phyloP scores from a whole-genome alignment of 1,284 basidiomycete species.

The Ceratobasidium sp. region DNA sequence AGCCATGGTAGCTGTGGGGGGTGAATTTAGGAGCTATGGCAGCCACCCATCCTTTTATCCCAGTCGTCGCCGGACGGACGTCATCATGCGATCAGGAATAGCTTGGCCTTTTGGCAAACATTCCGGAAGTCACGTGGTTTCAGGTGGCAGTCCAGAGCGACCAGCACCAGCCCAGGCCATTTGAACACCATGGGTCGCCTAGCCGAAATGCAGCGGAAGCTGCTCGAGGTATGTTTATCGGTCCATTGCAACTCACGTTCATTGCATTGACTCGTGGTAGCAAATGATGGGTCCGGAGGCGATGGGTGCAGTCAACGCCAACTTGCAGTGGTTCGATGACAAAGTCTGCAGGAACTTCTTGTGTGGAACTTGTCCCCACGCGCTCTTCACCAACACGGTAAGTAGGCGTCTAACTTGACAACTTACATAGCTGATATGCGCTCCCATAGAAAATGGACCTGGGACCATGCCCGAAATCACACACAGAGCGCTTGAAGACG shows the following conservation, averaged over 20 bases:
- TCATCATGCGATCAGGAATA: slow-evolving; percentile 4
- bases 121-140: neutral
- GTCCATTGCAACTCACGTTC: slow-evolving; percentile 28
- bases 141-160: neutral
- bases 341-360: slow-evolving; percentile 99
- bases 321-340: slow-evolving; percentile 94
- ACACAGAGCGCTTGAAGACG: slow-evolving; percentile 92
- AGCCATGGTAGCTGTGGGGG: slow-evolving; percentile 16
- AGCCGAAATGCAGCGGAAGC: slow-evolving; percentile 92
- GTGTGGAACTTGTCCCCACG: slow-evolving; percentile 97
- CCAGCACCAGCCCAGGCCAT: neutral
- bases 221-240: slow-evolving; percentile 71
- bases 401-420: slow-evolving; percentile 50
- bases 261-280: slow-evolving; percentile 53
- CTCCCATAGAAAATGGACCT: slow-evolving; percentile 95
- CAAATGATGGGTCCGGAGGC: slow-evolving; percentile 99
- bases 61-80: neutral
- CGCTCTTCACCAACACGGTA: slow-evolving; percentile 98
- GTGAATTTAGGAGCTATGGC: no score
- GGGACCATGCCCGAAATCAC: slow-evolving; percentile 96
- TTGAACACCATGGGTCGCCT: slow-evolving; percentile 70
- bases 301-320: slow-evolving; percentile 92
- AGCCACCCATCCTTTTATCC: neutral
- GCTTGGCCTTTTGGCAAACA: neutral
- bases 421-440: slow-evolving; percentile 19